phyloP scores from a whole-genome alignment of 1,139 yeast species.

The Martiniozyma asiatica region DNA sequence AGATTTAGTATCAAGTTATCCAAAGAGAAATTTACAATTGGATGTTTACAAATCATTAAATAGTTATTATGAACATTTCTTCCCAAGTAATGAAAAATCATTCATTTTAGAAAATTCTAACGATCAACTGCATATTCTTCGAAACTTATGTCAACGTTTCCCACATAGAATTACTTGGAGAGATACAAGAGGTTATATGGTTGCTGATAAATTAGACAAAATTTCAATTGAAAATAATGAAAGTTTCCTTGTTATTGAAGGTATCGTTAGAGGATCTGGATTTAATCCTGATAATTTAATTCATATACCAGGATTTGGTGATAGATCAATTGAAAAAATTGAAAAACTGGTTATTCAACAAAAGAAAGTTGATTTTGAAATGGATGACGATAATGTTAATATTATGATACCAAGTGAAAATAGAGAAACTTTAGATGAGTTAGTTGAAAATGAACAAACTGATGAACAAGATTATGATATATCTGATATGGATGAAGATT shows the following conservation, averaged over 20 bases:
- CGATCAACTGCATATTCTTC: constrained; percentile 60
- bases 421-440: constrained; percentile 57
- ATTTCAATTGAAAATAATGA: constrained; percentile 25
- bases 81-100: constrained; percentile 73
- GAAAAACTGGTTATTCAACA: constrained; percentile 29
- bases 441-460: constrained; percentile 33
- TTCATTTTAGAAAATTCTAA: constrained; percentile 56
- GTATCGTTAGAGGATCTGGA: constrained; percentile 79
- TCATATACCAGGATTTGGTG: constrained; percentile 86
- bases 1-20: constrained; percentile 54
- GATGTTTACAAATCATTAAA: constrained; percentile 73
- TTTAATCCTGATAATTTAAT: constrained; percentile 66
- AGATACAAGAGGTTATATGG: constrained; percentile 75
- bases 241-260: constrained; percentile 49
- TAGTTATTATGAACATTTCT: constrained; percentile 79
- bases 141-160: constrained; percentile 71
- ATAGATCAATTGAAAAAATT: constrained; percentile 63
- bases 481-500: constrained; percentile 18
- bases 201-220: constrained; percentile 57
- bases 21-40: constrained; percentile 64
- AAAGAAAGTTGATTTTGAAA: constrained; percentile 21
- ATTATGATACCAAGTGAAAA: constrained; percentile 34
- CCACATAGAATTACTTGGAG: constrained; percentile 88
- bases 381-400: constrained; percentile 18
- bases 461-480: constrained; percentile 32